Evolutionary conservation across 2,329 filamentous ascomycete genomes (phyloP).

Genomic region (Hypoxylon sp.): DNA sequence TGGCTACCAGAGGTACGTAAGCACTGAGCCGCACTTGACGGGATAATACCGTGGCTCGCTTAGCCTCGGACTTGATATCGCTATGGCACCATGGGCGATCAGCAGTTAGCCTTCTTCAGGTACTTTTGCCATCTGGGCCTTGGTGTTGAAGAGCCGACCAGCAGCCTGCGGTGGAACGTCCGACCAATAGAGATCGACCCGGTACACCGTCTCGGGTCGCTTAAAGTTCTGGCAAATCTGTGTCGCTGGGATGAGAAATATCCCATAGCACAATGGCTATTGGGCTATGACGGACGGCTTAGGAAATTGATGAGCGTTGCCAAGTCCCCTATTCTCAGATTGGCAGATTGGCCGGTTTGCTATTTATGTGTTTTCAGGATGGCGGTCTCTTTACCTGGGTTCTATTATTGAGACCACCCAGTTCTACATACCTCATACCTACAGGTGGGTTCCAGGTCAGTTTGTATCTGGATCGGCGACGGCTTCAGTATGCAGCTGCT

Average conservation of each 20-base stretch:
- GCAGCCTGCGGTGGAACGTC: conserved; percentile 1
- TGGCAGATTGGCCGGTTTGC: neutral
- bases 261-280: neutral
- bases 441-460: too few relatives aligned
- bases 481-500: too few relatives aligned
- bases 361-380: neutral
- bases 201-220: conserved; percentile 33
- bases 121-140: too few relatives aligned
- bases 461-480: too few relatives aligned
- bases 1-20: too few relatives aligned
- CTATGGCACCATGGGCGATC: conserved; percentile 13
- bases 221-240: conserved; percentile 19
- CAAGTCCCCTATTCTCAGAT: neutral
- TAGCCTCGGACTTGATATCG: neutral
- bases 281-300: neutral
- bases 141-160: conserved; percentile 3
- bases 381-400: neutral
- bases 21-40: too few relatives aligned
- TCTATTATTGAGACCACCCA: too few relatives aligned
- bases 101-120: too few relatives aligned
- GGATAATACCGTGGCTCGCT: conserved; percentile 5
- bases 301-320: neutral
- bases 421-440: too few relatives aligned
- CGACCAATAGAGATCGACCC: conserved; percentile 27
- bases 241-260: conserved; percentile 17